phyloP scores from a whole-genome alignment of 306 rosid genomes.

The Malus sylvestris region DNA sequence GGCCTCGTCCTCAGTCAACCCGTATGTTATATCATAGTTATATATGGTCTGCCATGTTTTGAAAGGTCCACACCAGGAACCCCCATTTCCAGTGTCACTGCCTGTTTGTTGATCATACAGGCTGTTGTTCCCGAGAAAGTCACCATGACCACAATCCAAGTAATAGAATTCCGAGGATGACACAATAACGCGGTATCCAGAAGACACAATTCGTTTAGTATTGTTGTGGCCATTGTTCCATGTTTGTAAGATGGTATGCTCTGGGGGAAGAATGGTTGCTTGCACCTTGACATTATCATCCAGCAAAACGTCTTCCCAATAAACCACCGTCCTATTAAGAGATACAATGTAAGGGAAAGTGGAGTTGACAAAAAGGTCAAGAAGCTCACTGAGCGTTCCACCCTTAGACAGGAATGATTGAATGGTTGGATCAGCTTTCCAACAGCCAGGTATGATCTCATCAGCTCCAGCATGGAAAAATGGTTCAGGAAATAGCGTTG shows the following conservation, averaged over 20 bases:
- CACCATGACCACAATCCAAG: constrained; percentile 86
- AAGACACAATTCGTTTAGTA: constrained; percentile 62
- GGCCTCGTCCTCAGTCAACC: constrained; percentile 60
- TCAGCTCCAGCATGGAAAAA: constrained; percentile 72
- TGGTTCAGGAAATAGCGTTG: constrained; percentile 56
- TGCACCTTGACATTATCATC: constrained; percentile 33
- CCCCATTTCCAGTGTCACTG: constrained; percentile 33
- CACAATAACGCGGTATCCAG: constrained; percentile 60
- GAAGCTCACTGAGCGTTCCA: constrained; percentile 66
- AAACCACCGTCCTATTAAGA: constrained; percentile 66
- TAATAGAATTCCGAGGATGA: constrained; percentile 73
- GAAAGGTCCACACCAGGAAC: constrained; percentile 87
- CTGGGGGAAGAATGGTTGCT: constrained; percentile 46
- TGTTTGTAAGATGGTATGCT: constrained; percentile 67
- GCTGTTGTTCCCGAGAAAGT: constrained; percentile 59
- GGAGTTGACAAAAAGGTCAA: constrained; percentile 58
- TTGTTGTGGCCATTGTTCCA: constrained; percentile 77
- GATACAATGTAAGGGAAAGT: constrained; percentile 67
- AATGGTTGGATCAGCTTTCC: constrained; percentile 67
- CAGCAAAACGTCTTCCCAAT: constrained; percentile 78
- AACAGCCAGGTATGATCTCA: constrained; percentile 73
- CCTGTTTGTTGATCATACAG: constrained; percentile 35
- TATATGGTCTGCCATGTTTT: constrained; percentile 84
- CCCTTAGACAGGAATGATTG: constrained; percentile 41
- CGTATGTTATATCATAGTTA: constrained; percentile 62